Evolutionary conservation across 805 yeast species (phyloP).

Genomic region (Priceomyces haplophilus): DNA sequence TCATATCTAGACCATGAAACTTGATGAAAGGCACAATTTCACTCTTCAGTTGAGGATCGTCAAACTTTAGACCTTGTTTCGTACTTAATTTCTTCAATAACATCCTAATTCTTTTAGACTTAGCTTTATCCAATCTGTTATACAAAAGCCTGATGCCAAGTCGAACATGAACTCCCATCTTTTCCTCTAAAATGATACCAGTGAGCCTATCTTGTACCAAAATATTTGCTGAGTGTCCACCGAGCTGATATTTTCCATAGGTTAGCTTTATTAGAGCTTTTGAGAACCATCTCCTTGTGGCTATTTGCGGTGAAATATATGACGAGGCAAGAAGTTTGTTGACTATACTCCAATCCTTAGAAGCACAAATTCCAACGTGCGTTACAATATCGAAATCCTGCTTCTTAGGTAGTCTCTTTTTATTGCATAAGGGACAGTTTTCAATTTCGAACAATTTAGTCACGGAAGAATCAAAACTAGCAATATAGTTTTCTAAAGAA

Average conservation of each 20-base stretch:
- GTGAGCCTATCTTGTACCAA: slow-evolving; percentile 88
- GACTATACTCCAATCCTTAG: slow-evolving; percentile 70
- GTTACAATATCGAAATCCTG: slow-evolving; percentile 70
- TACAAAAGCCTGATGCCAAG: slow-evolving; percentile 83
- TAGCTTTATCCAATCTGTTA: slow-evolving; percentile 65
- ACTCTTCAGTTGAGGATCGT: slow-evolving; percentile 58
- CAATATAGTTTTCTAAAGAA: slow-evolving; percentile 42
- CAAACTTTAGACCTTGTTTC: slow-evolving; percentile 84
- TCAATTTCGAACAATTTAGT: slow-evolving; percentile 55
- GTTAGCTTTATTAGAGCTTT: slow-evolving; percentile 79
- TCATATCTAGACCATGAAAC: slow-evolving; percentile 76
- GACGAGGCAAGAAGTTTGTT: slow-evolving; percentile 61
- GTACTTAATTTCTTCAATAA: slow-evolving; percentile 63
- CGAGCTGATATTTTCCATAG: slow-evolving; percentile 82
- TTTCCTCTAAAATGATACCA: slow-evolving; percentile 88
- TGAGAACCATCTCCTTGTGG: slow-evolving; percentile 86
- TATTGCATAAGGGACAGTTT: slow-evolving; percentile 78
- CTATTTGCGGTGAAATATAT: slow-evolving; percentile 76
- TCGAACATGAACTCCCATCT: slow-evolving; percentile 84
- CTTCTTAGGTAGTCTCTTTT: slow-evolving; percentile 50
- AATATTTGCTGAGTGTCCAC: slow-evolving; percentile 86
- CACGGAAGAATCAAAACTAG: slow-evolving; percentile 14
- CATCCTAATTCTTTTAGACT: slow-evolving; percentile 54
- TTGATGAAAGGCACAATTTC: slow-evolving; percentile 75
- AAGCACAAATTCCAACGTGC: slow-evolving; percentile 84